Conservation (phyloP, 768 basidiomycete genomes). For the Tylopilus sp. region DNA sequence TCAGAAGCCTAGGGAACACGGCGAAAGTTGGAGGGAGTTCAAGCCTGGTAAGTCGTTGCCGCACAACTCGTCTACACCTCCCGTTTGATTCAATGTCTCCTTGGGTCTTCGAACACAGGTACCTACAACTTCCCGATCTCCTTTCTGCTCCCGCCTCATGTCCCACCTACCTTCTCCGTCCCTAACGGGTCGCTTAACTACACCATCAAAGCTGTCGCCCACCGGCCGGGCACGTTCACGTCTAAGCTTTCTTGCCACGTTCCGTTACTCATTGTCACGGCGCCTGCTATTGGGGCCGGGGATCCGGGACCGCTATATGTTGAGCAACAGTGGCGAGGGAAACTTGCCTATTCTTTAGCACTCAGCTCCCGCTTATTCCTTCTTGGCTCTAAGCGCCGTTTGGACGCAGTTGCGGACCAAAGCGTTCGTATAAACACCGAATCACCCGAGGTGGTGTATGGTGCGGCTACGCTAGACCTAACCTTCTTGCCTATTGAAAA, state of each 20-base stretch:
- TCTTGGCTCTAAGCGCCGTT: conserved; percentile 49
- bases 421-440: not conserved
- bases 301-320: conserved; percentile 79
- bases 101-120: conserved; percentile 42
- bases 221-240: conserved; percentile 84
- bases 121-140: conserved; percentile 95
- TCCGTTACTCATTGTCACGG: conserved; percentile 73
- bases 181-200: conserved; percentile 78
- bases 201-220: conserved; percentile 75
- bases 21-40: conserved; percentile 82
- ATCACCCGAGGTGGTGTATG: conserved; percentile 26
- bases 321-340: conserved; percentile 88
- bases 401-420: not conserved
- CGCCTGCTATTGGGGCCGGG: conserved; percentile 58
- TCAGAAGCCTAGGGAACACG: conserved; percentile 38
- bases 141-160: conserved; percentile 75
- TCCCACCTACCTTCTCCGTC: conserved; percentile 76
- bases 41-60: conserved; percentile 60
- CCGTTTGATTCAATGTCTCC: not conserved
- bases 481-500: conserved; percentile 86
- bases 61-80: not conserved
- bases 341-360: conserved; percentile 78
- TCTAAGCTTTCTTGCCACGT: conserved; percentile 66
- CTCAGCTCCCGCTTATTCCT: conserved; percentile 79
- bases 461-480: conserved; percentile 72